Evolutionary conservation across 495 filamentous ascomycete species (phyloP).

Genomic region (Chaetomidium leptoderma): DNA sequence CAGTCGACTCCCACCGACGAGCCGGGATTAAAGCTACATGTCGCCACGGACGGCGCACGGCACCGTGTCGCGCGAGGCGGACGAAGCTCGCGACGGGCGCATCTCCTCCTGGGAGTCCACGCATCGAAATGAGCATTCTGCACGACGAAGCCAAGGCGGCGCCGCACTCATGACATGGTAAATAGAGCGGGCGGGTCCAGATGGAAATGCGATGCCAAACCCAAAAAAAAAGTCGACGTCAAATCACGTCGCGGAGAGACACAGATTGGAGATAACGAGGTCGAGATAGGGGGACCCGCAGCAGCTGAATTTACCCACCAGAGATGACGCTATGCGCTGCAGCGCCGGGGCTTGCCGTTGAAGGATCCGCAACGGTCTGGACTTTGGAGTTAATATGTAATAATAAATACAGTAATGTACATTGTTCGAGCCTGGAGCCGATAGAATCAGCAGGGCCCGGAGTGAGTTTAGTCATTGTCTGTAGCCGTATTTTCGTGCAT

Average conservation of each 20-base stretch:
- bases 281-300: no score
- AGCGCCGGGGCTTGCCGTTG: no score
- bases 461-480: no score
- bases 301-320: no score
- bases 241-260: neutral
- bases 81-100: slow-evolving; percentile 36
- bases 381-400: no score
- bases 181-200: neutral
- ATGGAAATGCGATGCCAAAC: neutral
- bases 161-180: slow-evolving; percentile 27
- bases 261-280: neutral
- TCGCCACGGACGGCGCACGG: slow-evolving; percentile 19
- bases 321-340: no score
- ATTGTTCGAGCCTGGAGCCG: no score
- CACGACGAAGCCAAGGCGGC: neutral
- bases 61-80: slow-evolving; percentile 37
- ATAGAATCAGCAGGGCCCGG: no score
- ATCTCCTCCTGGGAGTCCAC: slow-evolving; percentile 35
- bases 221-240: slow-evolving; percentile 5
- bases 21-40: slow-evolving; percentile 19
- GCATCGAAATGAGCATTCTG: slow-evolving; percentile 40
- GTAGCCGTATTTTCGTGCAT: no score
- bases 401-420: no score
- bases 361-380: no score
- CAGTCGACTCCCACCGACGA: slow-evolving; percentile 38